Percentiles rank a stretch among this genome's conserved stretches.
phyloP scores from a whole-genome alignment of 306 rosid species.

The Fragaria ananassa region DNA sequence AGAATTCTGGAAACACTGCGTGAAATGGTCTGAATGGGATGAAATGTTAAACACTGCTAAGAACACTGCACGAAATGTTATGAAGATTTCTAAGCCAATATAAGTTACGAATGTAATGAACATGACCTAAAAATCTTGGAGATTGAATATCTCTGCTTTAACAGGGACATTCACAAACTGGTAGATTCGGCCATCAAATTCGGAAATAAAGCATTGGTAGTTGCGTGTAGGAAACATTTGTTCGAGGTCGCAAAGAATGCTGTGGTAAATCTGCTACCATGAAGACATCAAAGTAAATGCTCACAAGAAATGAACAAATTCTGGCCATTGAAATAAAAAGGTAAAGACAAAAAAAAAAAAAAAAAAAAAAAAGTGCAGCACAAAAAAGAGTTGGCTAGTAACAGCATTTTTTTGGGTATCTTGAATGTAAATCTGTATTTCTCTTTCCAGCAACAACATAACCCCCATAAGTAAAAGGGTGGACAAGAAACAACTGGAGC shows the following conservation, averaged over 20 bases:
- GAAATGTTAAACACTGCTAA: neutral
- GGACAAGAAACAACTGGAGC: slow-evolving; percentile 21
- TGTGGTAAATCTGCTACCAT: neutral
- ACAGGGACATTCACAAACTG: neutral
- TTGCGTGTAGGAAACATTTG: neutral
- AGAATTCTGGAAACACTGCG: slow-evolving; percentile 11
- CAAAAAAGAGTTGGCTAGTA: neutral
- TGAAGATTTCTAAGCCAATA: slow-evolving; percentile 20
- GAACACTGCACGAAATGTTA: slow-evolving; percentile 35
- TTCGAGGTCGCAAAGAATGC: neutral
- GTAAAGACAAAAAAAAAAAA: neutral
- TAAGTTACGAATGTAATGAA: slow-evolving; percentile 5
- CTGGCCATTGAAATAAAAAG: neutral
- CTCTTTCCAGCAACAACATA: slow-evolving; percentile 4
- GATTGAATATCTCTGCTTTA: neutral
- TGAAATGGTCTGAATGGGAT: neutral
- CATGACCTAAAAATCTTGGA: neutral
- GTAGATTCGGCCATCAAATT: neutral
- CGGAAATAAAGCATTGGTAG: neutral
- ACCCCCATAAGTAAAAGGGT: slow-evolving; percentile 17
- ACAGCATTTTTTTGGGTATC: neutral
- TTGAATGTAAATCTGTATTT: slow-evolving; percentile 13
- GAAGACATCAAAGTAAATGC: neutral
- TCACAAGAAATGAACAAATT: neutral
- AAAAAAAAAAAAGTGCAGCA: neutral